Percentiles rank a stretch among this genome's conserved stretches.
phyloP scores from a whole-genome alignment of 352 stramenopile genomes.

The Pythium chondricola region DNA sequence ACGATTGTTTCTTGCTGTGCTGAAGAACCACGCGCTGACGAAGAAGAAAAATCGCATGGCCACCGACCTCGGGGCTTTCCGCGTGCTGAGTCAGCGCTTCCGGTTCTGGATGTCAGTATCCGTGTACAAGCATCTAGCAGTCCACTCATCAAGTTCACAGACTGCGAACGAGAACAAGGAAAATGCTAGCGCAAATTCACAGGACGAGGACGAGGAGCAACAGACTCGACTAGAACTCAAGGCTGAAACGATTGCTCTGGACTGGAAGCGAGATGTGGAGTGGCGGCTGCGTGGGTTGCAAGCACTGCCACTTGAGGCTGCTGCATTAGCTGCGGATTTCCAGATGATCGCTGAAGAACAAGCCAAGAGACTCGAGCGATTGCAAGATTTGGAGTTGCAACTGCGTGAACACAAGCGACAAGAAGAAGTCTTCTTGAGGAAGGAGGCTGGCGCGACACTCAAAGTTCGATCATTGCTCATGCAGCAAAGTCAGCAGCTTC shows the following conservation, averaged over 20 bases:
- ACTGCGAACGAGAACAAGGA: not conserved
- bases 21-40: constrained; percentile 12
- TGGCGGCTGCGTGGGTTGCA: constrained; percentile 20
- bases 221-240: constrained; percentile 2
- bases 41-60: constrained; percentile 26
- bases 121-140: constrained; percentile 21
- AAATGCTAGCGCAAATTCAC: not conserved
- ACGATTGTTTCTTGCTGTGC: constrained; percentile 8
- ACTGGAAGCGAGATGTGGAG: constrained; percentile 25
- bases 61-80: constrained; percentile 24
- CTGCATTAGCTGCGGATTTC: constrained; percentile 11
- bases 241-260: constrained; percentile 8
- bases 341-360: constrained; percentile 7
- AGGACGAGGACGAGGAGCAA: not conserved
- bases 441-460: constrained; percentile 22
- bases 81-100: constrained; percentile 20
- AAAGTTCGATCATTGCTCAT: constrained; percentile 19
- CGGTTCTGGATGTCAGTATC: constrained; percentile 17
- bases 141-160: not conserved
- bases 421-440: constrained; percentile 24
- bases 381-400: constrained; percentile 18
- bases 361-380: constrained; percentile 12
- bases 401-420: constrained; percentile 16
- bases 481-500: constrained; percentile 21
- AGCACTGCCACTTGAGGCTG: constrained; percentile 12